Base-by-base conservation (phyloP, 2,329 filamentous ascomycete genomes). In the Scedosporium boydii region DNA sequence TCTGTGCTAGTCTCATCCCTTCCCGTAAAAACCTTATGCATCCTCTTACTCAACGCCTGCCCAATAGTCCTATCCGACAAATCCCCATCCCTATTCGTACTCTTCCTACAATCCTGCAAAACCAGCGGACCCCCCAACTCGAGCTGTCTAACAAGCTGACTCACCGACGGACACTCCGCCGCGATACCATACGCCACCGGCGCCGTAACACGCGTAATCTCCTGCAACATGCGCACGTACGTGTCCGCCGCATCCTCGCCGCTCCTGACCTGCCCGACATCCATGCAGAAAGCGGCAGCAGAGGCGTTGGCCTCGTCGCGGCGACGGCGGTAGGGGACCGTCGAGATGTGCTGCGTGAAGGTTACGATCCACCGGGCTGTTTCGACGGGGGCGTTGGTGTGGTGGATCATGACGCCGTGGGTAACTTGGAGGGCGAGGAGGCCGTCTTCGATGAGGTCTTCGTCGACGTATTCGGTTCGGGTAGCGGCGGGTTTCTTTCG, bases 261-360 rank as follows among this genome's bases (percentile, higher is more conserved):
- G 0, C 86, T 83, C 62, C 84, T 85, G 51, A 93, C 87, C 73
- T 93, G 90, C 0, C 90, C 90, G 0, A 79, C 78, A 61, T 91
- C 89, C 87, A 93, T 92, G 74, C 89, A 93, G 71, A 93, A 93
- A 0, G 82, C 80, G 1, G 84, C 85, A 12, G 81, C 77, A 1
- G 81, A 78, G 61, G 77, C 77, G 66, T 75, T 75, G 58, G 74
- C 71, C 41, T 74, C 72, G 62, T 85, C 82, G 23, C 75, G 74
- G 67, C 80, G 79, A 60, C 77, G 82, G 66, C 84, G 84, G 72
- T 93, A 93, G 0, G 89, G 90, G 23, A 89, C 85, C 1, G 87
- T 89, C 6, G 88, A 89, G 58, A 93, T 86, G 70, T 93, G 87
- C 69, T 92, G 87, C 0, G 90, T 93, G 68, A 93, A 91, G 41